Conservation (phyloP, 305 asterid genomes). For the Fraxinus sp. region DNA sequence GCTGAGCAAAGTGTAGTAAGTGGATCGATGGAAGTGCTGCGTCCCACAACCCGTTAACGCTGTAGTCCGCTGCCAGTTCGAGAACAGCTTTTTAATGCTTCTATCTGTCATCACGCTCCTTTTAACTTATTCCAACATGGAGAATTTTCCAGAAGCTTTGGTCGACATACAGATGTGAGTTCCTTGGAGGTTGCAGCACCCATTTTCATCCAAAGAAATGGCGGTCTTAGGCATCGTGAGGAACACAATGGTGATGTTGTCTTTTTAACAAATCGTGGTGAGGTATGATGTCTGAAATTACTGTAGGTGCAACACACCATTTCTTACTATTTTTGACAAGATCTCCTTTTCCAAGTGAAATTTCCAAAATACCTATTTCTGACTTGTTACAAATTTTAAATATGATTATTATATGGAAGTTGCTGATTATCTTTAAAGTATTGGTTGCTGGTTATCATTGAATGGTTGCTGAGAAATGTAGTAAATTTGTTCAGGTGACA, state of each 20-base stretch:
- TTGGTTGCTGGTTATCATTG: not conserved
- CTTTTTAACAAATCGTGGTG: constrained; percentile 94
- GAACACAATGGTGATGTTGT: constrained; percentile 93
- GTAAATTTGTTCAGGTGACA: constrained; percentile 59
- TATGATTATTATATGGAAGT: not conserved
- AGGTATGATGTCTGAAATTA: constrained; percentile 48
- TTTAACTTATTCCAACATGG: constrained; percentile 82
- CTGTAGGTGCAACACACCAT: not conserved
- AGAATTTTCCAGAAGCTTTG: constrained; percentile 71
- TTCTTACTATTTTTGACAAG: not conserved
- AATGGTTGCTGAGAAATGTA: constrained; percentile 13
- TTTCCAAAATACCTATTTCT: not conserved
- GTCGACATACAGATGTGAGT: constrained; percentile 53
- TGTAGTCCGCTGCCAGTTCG: too few relatives aligned
- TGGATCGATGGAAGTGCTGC: constrained; percentile 91
- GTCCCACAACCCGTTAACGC: too few relatives aligned
- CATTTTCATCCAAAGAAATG: constrained; percentile 75
- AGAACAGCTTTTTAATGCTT: constrained; percentile 95
- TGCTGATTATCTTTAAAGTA: not conserved
- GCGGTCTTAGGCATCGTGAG: constrained; percentile 81
- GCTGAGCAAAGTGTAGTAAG: constrained; percentile 89
- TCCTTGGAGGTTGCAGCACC: constrained; percentile 95
- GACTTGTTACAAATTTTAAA: not conserved
- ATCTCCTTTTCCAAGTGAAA: not conserved
- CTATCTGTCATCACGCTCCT: constrained; percentile 89